These are phyloP conservation scores for Sonneratia caseolaris DNA, from an alignment of 345 rosid genomes.

Conservation along the genomic window DNA sequence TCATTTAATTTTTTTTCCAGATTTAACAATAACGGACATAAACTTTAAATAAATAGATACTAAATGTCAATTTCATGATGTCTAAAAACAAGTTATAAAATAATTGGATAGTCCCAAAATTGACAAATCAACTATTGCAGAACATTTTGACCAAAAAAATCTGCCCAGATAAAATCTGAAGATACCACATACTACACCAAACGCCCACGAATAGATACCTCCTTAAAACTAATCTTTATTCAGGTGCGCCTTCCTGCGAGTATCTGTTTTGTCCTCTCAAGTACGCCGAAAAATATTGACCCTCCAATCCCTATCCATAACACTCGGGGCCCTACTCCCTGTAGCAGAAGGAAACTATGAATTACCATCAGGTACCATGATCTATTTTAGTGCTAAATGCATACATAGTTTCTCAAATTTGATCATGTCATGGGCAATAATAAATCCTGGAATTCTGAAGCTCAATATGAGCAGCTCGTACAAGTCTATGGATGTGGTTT, in stretches of 20 bases:
- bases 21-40: too few relatives aligned
- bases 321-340: constrained; percentile 88
- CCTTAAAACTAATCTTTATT: constrained; percentile 8
- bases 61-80: too few relatives aligned
- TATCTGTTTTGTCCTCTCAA: constrained; percentile 66
- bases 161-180: too few relatives aligned
- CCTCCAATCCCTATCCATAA: constrained; percentile 94
- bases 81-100: too few relatives aligned
- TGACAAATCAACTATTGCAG: too few relatives aligned
- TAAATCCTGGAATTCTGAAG: neutral
- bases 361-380: neutral
- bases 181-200: too few relatives aligned
- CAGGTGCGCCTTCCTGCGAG: constrained; percentile 44
- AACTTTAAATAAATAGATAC: too few relatives aligned
- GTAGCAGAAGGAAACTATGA: constrained; percentile 8
- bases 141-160: too few relatives aligned
- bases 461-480: neutral
- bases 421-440: neutral
- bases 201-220: neutral
- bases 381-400: neutral
- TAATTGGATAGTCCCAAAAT: too few relatives aligned
- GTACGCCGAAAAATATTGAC: constrained; percentile 76
- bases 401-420: neutral
- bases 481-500: neutral
- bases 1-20: too few relatives aligned